phyloP scores from a whole-genome alignment of 495 filamentous ascomycete species.

The Lepidopterella palustris region DNA sequence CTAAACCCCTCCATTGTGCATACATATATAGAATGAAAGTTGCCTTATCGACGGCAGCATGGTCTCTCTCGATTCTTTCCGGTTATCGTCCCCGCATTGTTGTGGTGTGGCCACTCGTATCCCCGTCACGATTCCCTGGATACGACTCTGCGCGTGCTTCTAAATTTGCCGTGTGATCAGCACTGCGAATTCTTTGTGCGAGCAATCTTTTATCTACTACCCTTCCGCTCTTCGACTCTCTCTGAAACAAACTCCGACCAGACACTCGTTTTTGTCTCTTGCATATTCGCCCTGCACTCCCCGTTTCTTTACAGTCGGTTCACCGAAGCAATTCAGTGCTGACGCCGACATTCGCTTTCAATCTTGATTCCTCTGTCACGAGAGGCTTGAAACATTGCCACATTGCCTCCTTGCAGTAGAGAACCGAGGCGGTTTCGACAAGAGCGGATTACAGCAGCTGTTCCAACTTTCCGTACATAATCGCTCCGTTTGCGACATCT shows the following conservation, averaged over 20 bases:
- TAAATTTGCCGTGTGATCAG: conserved; percentile 4
- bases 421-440: neutral
- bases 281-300: neutral
- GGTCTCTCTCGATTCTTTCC: neutral
- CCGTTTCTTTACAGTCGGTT: neutral
- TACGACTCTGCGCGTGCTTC: neutral
- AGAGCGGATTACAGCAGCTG: neutral
- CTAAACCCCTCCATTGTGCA: neutral
- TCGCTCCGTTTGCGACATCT: neutral
- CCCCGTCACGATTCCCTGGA: neutral
- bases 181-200: neutral
- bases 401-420: neutral
- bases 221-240: neutral
- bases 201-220: neutral
- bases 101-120: neutral
- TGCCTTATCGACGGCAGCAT: neutral
- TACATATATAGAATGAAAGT: conserved; percentile 3
- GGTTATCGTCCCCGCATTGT: neutral
- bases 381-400: neutral
- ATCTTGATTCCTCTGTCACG: neutral
- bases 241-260: neutral
- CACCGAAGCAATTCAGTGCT: neutral
- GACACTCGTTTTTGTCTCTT: conserved; percentile 1
- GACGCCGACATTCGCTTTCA: conserved; percentile 4
- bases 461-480: too few relatives aligned